Conservation (phyloP, 495 filamentous ascomycete genomes). For the Hamigera avellanea region DNA sequence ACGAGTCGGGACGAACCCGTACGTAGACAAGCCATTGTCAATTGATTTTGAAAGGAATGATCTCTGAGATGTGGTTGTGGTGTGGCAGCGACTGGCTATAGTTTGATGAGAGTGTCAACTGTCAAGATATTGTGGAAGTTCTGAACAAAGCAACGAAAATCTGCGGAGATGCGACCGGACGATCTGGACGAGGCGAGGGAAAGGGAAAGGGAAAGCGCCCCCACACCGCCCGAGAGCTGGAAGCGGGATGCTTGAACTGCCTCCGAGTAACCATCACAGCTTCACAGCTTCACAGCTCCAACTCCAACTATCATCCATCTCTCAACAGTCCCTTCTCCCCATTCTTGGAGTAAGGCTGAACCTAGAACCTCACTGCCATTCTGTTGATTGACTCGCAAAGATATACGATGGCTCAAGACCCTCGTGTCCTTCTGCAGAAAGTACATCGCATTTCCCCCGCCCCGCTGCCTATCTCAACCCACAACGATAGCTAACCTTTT, state of each 20-base stretch:
- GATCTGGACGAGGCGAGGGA: too few species aligned
- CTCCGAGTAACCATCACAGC: constrained; percentile 1
- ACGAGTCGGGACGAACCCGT: constrained; percentile 7
- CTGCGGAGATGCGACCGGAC: too few species aligned
- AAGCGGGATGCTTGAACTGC: neutral
- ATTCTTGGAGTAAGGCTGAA: neutral
- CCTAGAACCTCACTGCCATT: too few species aligned
- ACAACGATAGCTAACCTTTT: constrained; percentile 23
- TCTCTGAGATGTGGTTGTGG: too few species aligned
- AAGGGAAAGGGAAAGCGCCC: too few species aligned
- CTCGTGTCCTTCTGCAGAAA: constrained; percentile 46
- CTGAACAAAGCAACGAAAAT: too few species aligned
- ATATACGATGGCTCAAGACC: constrained; percentile 35
- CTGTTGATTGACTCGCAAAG: constrained; percentile 1
- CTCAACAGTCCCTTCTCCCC: neutral
- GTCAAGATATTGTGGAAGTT: too few species aligned
- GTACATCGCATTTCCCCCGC: constrained; percentile 21
- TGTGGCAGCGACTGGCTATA: too few species aligned
- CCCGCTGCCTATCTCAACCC: constrained; percentile 9
- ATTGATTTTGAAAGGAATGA: too few species aligned
- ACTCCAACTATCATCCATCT: constrained; percentile 1
- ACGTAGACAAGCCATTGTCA: constrained; percentile 8
- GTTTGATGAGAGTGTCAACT: too few species aligned
- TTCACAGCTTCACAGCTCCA: constrained; percentile 3
- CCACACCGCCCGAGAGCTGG: too few species aligned